Percentiles rank a stretch among this genome's conserved stretches.
Evolutionary conservation across 2,329 filamentous ascomycete species (phyloP).

Genomic region (Alternaria consortialis): DNA sequence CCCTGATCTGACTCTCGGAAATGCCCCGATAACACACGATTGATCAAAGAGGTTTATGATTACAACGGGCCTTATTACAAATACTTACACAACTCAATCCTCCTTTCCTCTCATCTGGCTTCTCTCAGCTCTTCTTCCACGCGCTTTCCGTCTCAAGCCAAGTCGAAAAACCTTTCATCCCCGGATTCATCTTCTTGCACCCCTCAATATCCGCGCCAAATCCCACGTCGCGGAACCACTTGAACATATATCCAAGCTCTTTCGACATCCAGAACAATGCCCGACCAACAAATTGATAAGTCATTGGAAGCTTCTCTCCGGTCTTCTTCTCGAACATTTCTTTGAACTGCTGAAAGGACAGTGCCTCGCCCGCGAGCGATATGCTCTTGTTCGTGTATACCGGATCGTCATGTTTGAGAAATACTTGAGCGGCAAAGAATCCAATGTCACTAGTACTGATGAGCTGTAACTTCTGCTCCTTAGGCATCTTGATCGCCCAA

Average conservation of each 20-base stretch:
- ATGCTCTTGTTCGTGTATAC: conserved; percentile 47
- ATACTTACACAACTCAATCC: neutral
- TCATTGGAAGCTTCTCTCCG: conserved; percentile 53
- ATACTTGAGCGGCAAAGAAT: conserved; percentile 57
- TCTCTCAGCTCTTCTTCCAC: conserved; percentile 1
- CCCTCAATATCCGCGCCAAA: conserved; percentile 56
- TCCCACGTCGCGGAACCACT: conserved; percentile 58
- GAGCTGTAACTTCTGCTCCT: conserved; percentile 46
- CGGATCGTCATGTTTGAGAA: conserved; percentile 53
- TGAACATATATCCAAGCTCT: conserved; percentile 55
- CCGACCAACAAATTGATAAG: conserved; percentile 48
- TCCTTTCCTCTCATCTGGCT: neutral
- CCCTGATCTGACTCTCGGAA: neutral
- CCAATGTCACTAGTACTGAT: conserved; percentile 58
- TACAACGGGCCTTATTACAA: neutral
- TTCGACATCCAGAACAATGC: conserved; percentile 46
- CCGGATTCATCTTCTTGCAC: conserved; percentile 53
- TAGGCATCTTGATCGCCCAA: conserved; percentile 44
- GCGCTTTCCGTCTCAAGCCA: conserved; percentile 58
- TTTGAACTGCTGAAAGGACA: conserved; percentile 54
- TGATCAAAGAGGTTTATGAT: too few species aligned
- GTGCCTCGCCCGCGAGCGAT: conserved; percentile 60
- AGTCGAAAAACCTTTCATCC: conserved; percentile 54
- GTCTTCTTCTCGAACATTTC: conserved; percentile 55
- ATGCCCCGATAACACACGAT: neutral